Evolutionary conservation across 2,329 filamentous ascomycete genomes (phyloP).

Genomic region (Fusarium dlaminii): DNA sequence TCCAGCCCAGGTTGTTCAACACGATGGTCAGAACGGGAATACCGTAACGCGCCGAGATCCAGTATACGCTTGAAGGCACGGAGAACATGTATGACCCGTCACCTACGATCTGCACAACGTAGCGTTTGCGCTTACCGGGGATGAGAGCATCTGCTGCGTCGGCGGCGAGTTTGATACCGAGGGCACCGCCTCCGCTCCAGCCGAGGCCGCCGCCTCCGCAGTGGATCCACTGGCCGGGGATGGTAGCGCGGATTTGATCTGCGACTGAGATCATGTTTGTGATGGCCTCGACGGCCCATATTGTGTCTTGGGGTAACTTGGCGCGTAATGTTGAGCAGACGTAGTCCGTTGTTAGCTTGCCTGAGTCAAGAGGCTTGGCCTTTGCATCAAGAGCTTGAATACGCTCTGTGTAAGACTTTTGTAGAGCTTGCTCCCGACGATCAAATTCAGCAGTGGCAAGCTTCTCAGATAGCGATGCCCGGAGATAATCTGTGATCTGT

Average conservation of each 20-base stretch:
- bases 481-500: not conserved
- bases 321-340: not conserved
- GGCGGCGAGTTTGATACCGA: slow-evolving; percentile 8
- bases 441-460: not conserved
- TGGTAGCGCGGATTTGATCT: slow-evolving; percentile 5
- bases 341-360: not conserved
- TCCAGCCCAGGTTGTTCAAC: slow-evolving; percentile 20
- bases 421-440: not conserved
- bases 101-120: slow-evolving; percentile 6
- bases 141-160: not conserved
- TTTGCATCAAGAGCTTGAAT: not conserved
- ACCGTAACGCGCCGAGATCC: slow-evolving; percentile 10
- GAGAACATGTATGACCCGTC: slow-evolving; percentile 29
- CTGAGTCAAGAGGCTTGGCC: not conserved
- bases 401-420: not conserved
- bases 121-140: not conserved
- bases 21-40: slow-evolving; percentile 14
- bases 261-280: not conserved
- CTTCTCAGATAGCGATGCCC: rapidly evolving
- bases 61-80: slow-evolving; percentile 14
- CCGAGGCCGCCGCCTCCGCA: slow-evolving; percentile 15
- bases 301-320: not conserved
- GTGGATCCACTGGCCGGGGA: slow-evolving; percentile 12
- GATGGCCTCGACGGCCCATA: slow-evolving; percentile 9
- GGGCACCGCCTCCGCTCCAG: slow-evolving; percentile 11